A percentile compares a stretch with the other conserved stretches of the same genome.
phyloP scores from a whole-genome alignment of 2,329 filamentous ascomycete species.

The Aspergillus luchuensis region DNA sequence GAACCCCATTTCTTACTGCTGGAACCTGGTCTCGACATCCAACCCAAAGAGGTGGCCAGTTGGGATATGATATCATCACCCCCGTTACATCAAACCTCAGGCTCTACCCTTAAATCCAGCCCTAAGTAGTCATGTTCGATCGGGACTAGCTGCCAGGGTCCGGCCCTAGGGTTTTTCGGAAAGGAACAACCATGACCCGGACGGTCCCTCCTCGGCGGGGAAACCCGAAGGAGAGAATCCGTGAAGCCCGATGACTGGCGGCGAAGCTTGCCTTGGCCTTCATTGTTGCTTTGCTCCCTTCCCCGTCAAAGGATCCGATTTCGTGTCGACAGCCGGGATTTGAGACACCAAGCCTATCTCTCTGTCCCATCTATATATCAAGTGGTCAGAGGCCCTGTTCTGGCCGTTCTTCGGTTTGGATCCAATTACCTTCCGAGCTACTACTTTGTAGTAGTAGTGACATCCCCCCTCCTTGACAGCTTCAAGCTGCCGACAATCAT shows the following conservation, averaged over 20 bases:
- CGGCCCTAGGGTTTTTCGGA: conserved; percentile 31
- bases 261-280: conserved; percentile 5
- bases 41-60: neutral
- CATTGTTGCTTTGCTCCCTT: neutral
- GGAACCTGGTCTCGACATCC: neutral
- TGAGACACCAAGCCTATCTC: neutral
- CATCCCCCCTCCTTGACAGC: neutral
- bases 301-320: neutral
- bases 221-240: conserved; percentile 13
- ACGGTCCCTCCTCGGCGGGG: conserved; percentile 27
- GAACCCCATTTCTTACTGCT: neutral
- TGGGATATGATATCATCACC: conserved; percentile 4
- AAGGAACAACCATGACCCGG: conserved; percentile 24
- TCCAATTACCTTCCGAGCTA: conserved; percentile 6
- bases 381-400: conserved; percentile 2
- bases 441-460: conserved; percentile 4
- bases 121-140: conserved; percentile 24
- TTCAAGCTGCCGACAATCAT: neutral
- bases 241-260: conserved; percentile 7
- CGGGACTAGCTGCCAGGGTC: conserved; percentile 26
- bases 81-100: conserved; percentile 2
- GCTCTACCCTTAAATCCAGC: conserved; percentile 4
- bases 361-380: conserved; percentile 4
- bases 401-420: conserved; percentile 7
- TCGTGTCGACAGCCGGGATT: conserved; percentile 1